Conservation (phyloP, 2,329 filamentous ascomycete genomes). For the Calonectria hawksworthii region DNA sequence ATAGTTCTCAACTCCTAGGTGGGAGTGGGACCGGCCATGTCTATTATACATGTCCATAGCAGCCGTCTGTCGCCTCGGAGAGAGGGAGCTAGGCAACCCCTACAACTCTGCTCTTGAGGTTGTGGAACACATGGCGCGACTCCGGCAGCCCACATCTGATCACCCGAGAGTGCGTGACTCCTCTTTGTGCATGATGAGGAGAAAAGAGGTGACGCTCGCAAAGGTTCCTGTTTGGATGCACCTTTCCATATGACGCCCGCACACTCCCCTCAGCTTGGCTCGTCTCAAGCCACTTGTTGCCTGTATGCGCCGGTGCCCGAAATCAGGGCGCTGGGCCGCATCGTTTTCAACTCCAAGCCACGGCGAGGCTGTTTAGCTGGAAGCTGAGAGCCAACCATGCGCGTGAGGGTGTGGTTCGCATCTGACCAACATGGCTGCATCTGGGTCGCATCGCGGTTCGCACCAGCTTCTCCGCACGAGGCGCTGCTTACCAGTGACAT, state of each 20-base stretch:
- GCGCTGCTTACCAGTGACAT: conserved; percentile 11
- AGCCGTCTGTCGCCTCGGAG: neutral
- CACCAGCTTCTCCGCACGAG: conserved; percentile 15
- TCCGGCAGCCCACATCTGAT: neutral
- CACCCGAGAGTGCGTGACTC: conserved; percentile 3
- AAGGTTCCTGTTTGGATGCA: conserved; percentile 5
- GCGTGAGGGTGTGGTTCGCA: conserved; percentile 31
- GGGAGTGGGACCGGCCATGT: conserved; percentile 12
- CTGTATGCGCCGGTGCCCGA: conserved; percentile 34
- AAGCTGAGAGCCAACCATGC: conserved; percentile 35
- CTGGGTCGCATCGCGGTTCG: conserved; percentile 29
- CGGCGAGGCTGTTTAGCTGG: conserved; percentile 16
- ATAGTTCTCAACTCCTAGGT: neutral
- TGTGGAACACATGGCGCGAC: neutral
- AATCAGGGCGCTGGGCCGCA: conserved; percentile 25
- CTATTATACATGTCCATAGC: conserved; percentile 1
- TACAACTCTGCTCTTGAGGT: neutral
- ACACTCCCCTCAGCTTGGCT: conserved; percentile 7
- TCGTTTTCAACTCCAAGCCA: conserved; percentile 16
- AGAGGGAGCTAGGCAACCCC: neutral
- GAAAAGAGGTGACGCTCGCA: neutral
- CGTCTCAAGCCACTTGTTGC: neutral
- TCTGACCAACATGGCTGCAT: conserved; percentile 25
- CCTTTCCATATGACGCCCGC: neutral
- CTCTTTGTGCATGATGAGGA: neutral